Conservation (phyloP, 2,329 filamentous ascomycete genomes). For the Arachnomyces sp. region DNA sequence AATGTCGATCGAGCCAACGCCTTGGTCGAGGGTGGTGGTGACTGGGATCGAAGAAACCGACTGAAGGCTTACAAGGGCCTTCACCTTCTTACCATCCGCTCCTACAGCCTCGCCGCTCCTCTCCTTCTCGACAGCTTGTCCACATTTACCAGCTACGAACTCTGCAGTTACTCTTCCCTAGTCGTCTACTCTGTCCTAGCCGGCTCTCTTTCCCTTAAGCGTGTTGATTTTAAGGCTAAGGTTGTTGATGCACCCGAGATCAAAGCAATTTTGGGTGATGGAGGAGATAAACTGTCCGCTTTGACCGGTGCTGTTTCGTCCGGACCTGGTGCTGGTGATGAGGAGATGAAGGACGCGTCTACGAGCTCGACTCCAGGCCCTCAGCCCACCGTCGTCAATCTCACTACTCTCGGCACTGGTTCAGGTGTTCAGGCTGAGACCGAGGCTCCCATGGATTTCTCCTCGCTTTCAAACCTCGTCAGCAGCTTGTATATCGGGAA, state of each 20-base stretch:
- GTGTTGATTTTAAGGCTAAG: slow-evolving; percentile 98
- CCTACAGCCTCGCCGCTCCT: slow-evolving; percentile 81
- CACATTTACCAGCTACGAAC: slow-evolving; percentile 96
- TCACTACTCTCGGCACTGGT: slow-evolving; percentile 70
- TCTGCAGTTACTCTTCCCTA: slow-evolving; percentile 91
- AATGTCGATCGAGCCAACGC: slow-evolving; percentile 82
- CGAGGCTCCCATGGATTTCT: slow-evolving; percentile 81
- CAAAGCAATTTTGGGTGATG: slow-evolving; percentile 87
- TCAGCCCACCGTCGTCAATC: slow-evolving; percentile 71
- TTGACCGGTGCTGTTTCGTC: slow-evolving; percentile 73
- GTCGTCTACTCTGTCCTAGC: slow-evolving; percentile 95
- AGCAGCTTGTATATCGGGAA: slow-evolving; percentile 87
- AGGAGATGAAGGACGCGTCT: slow-evolving; percentile 62
- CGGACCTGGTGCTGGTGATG: slow-evolving; percentile 68
- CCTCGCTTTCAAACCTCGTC: slow-evolving; percentile 77
- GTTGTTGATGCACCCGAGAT: slow-evolving; percentile 98
- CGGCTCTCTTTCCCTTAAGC: slow-evolving; percentile 82
- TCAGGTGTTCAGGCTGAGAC: slow-evolving; percentile 61
- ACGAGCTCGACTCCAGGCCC: slow-evolving; percentile 43
- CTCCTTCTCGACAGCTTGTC: slow-evolving; percentile 93
- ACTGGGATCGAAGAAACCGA: slow-evolving; percentile 97
- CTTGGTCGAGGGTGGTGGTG: slow-evolving; percentile 87
- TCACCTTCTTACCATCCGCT: slow-evolving; percentile 83
- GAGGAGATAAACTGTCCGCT: slow-evolving; percentile 78
- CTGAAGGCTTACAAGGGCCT: slow-evolving; percentile 98